phyloP scores from a whole-genome alignment of 192 early-diverging fungal species.

The Paraglomus occultum region DNA sequence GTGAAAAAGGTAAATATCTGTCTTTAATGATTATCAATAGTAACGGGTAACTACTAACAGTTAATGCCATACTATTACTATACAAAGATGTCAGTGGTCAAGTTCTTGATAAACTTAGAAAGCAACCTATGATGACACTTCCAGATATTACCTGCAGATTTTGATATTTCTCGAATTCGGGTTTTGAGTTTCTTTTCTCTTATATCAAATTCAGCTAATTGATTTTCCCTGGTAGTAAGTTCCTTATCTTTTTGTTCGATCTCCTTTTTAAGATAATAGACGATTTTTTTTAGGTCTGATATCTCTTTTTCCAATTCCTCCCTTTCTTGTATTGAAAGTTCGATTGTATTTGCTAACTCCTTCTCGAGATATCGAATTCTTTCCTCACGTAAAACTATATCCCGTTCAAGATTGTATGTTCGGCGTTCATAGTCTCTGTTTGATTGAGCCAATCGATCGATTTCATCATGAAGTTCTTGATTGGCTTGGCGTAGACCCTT shows the following conservation, averaged over 20 bases:
- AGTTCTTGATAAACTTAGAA: too few species aligned
- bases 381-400: constrained; percentile 22
- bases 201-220: constrained; percentile 19
- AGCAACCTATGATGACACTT: too few species aligned
- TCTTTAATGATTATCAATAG: too few species aligned
- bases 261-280: constrained; percentile 19
- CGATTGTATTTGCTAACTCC: constrained; percentile 22
- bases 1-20: too few species aligned
- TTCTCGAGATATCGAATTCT: constrained; percentile 19
- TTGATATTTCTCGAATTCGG: constrained; percentile 22
- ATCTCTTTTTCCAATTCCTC: constrained; percentile 21
- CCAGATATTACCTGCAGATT: constrained; percentile 22
- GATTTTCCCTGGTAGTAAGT: constrained; percentile 15
- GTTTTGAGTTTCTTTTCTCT: constrained; percentile 21
- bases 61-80: too few species aligned
- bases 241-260: constrained; percentile 23
- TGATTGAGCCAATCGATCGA: constrained; percentile 16
- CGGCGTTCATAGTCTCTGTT: constrained; percentile 22
- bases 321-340: constrained; percentile 22
- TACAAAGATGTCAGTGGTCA: too few species aligned
- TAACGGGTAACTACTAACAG: too few species aligned
- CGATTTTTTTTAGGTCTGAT: constrained; percentile 15
- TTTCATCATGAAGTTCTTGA: constrained; percentile 11
- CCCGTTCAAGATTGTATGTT: constrained; percentile 22
- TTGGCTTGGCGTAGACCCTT: too few species aligned